These are phyloP conservation scores for Fomitopsis betulina DNA, from an alignment of 1,284 basidiomycete genomes.

Conservation along the genomic window DNA sequence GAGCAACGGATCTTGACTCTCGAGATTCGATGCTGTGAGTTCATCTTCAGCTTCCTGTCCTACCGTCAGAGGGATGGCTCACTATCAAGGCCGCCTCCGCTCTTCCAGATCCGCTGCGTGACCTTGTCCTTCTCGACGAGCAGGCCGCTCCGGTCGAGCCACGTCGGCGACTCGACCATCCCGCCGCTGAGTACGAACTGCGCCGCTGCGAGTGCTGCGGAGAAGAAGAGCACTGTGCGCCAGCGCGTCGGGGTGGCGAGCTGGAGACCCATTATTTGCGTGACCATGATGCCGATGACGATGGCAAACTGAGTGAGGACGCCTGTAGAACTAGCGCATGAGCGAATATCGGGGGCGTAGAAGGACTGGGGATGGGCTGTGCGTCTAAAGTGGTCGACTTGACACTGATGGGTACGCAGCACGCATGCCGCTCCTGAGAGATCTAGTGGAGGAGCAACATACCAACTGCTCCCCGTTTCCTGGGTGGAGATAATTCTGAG, in stretches of 20 bases:
- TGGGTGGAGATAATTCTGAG: slow-evolving; percentile 73
- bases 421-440: too few species aligned
- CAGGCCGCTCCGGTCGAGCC: slow-evolving; percentile 50
- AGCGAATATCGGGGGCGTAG: not conserved
- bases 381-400: not conserved
- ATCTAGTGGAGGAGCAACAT: slow-evolving; percentile 17
- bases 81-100: slow-evolving; percentile 15
- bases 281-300: slow-evolving; percentile 78
- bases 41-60: not conserved
- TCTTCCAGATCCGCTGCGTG: slow-evolving; percentile 48
- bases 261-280: slow-evolving; percentile 63
- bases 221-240: slow-evolving; percentile 72
- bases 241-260: slow-evolving; percentile 64
- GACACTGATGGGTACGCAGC: too few species aligned
- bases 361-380: not conserved
- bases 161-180: slow-evolving; percentile 67
- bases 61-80: not conserved
- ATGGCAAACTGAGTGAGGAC: slow-evolving; percentile 88
- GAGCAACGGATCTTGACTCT: slow-evolving; percentile 42
- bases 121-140: slow-evolving; percentile 44
- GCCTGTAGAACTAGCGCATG: slow-evolving; percentile 37
- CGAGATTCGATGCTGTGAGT: slow-evolving; percentile 21
- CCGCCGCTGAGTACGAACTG: slow-evolving; percentile 55
- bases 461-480: slow-evolving; percentile 74
- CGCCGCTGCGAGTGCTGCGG: slow-evolving; percentile 49